These are phyloP conservation scores for Fonsecaea multimorphosa DNA, from an alignment of 2,329 filamentous ascomycete genomes.

Conservation along the genomic window DNA sequence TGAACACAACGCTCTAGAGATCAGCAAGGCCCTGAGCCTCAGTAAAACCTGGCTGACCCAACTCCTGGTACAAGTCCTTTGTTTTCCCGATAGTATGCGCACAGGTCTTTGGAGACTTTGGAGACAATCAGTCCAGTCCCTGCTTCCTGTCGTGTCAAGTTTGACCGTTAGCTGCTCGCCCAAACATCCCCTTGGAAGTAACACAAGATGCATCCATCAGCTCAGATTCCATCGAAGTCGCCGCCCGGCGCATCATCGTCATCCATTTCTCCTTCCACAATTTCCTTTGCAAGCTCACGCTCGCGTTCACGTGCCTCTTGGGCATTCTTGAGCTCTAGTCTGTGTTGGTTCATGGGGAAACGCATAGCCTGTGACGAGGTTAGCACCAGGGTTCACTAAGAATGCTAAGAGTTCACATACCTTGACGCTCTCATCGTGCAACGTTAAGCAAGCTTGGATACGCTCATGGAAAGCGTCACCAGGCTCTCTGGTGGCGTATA, in stretches of 20 bases:
- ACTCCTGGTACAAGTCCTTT: neutral
- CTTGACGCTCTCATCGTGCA: conserved; percentile 99
- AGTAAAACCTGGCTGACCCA: conserved; percentile 11
- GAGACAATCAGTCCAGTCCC: neutral
- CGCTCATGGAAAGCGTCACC: conserved; percentile 98
- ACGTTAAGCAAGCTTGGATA: conserved; percentile 84
- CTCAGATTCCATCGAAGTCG: conserved; percentile 92
- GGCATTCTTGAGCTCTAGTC: conserved; percentile 94
- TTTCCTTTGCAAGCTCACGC: conserved; percentile 97
- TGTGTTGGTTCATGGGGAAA: conserved; percentile 99
- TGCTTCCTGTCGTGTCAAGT: neutral
- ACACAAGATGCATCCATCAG: conserved; percentile 15
- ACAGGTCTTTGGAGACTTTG: neutral
- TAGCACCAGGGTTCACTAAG: conserved; percentile 38
- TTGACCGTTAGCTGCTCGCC: neutral
- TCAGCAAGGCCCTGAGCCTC: conserved; percentile 4
- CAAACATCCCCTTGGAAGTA: conserved; percentile 3
- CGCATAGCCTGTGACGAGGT: conserved; percentile 77
- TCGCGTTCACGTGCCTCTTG: conserved; percentile 97
- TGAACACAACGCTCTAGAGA: conserved; percentile 10
- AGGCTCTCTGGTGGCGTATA: conserved; percentile 94
- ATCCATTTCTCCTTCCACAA: conserved; percentile 95
- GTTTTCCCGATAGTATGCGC: conserved; percentile 1
- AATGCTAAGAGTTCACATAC: conserved; percentile 55
- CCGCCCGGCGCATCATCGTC: conserved; percentile 88